Percentiles rank a stretch among this genome's conserved stretches.
Conservation (phyloP, 139 green algal species). For the Nannochloris sp. region DNA sequence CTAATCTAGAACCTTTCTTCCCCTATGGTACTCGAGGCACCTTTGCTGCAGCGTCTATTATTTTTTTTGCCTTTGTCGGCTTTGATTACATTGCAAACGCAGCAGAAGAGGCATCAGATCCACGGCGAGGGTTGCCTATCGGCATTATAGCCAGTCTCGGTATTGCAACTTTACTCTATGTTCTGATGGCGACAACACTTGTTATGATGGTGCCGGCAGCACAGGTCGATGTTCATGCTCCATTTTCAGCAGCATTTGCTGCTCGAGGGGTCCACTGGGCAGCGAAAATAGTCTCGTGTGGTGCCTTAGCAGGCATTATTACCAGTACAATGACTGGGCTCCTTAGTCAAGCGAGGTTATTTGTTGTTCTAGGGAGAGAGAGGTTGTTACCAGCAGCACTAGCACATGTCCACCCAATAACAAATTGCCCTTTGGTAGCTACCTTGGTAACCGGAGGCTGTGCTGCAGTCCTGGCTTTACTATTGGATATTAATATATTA, state of each 20-base stretch:
- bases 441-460: constrained; percentile 30
- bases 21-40: constrained; percentile 41
- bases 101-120: constrained; percentile 60
- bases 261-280: not conserved
- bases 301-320: constrained; percentile 54
- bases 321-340: constrained; percentile 56
- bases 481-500: constrained; percentile 73
- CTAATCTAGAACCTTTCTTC: constrained; percentile 48
- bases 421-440: constrained; percentile 50
- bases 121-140: constrained; percentile 54
- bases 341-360: constrained; percentile 71
- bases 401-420: constrained; percentile 38
- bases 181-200: constrained; percentile 35
- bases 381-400: constrained; percentile 62
- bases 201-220: constrained; percentile 38
- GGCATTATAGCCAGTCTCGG: constrained; percentile 58
- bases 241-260: constrained; percentile 59
- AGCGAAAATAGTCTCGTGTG: constrained; percentile 19
- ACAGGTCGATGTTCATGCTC: constrained; percentile 52
- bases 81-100: constrained; percentile 53
- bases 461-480: constrained; percentile 52
- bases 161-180: constrained; percentile 58
- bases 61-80: constrained; percentile 41
- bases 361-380: constrained; percentile 68
- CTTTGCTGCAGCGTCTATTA: constrained; percentile 41